Conservation (phyloP, 768 basidiomycete genomes). For the Jaapia argillacea region DNA sequence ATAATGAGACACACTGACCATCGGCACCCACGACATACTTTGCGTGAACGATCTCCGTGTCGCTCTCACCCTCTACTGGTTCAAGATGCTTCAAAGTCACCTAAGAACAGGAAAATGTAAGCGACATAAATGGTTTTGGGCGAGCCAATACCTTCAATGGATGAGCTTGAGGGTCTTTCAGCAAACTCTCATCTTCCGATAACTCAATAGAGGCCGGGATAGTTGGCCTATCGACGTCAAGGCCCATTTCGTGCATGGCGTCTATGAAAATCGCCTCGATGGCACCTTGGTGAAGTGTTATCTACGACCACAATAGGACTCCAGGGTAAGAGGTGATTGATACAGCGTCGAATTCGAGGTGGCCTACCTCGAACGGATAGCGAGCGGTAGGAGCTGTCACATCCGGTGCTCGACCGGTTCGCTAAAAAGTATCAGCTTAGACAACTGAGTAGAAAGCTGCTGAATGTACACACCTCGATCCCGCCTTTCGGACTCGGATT, state of each 20-base stretch:
- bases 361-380: constrained; percentile 37
- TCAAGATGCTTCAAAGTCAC: constrained; percentile 35
- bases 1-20: constrained; percentile 27
- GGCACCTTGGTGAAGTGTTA: constrained; percentile 29
- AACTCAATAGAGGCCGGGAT: constrained; percentile 21
- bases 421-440: constrained; percentile 21
- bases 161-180: constrained; percentile 29
- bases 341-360: constrained; percentile 24
- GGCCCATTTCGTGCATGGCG: constrained; percentile 21
- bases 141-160: constrained; percentile 24
- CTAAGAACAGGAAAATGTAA: constrained; percentile 15
- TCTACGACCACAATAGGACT: constrained; percentile 9
- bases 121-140: no score
- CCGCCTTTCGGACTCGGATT: constrained; percentile 44
- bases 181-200: constrained; percentile 22
- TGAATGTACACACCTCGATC: constrained; percentile 33
- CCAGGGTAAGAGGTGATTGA: background rate
- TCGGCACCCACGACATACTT: constrained; percentile 75
- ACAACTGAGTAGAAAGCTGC: background rate
- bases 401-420: constrained; percentile 46
- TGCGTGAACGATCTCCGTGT: constrained; percentile 50
- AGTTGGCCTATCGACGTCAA: constrained; percentile 26
- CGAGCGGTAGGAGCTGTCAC: constrained; percentile 46
- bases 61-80: constrained; percentile 18
- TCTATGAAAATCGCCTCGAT: constrained; percentile 33